Base-by-base conservation (phyloP, 305 asterid species). In the Fraxinus baroniana region DNA sequence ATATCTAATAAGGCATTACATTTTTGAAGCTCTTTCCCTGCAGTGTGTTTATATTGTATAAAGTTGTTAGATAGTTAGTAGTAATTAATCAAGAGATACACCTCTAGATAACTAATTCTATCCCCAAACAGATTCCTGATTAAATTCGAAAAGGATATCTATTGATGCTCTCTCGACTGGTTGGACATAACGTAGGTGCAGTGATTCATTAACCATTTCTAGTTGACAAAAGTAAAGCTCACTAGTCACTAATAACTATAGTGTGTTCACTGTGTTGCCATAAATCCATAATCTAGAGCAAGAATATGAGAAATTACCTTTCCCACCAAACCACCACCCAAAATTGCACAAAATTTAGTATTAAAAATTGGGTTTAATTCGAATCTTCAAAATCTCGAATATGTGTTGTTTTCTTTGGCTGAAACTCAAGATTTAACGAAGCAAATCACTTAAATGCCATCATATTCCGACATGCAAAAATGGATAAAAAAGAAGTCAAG, bases 401-500 rank as follows among this genome's bases (percentile, higher is more conserved):
- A 32, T 76, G 22, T 41, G 36, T 13, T 35, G 9, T 77, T 71
- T 81, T 62, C 73, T 13, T 30, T 30, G 2, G 33, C 64, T 66
- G 9, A 79, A 41, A 36, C 44, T 20, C 13, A 37, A 79, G 35
- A 72, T 36, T 13, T 15, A 24, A 1, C 30, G 1, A 30, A 6
- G 22, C 2, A 66, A 22, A 1, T 83, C 79, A 18, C 26, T 36
- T 10, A 62, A 55, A 70, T 55, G 36, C 17, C 86, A 74, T 35
- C 33, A 1, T 30, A 30, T 30, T 30, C 75, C 36, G 55, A 83
- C 92, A 94, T 93, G 90, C 82, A 89, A 82, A 84, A 15, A 80
- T 15, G 24, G 76, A 72, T 37, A 77, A 76, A 46, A 41, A 7
- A 52, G 80, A 46, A 55, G 76, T 36, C 18, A 41, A 20, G 76